Evolutionary conservation across 306 rosid genomes (phyloP), one percentile per base, ranked within the genome.

Genomic region (Calophaca sinica): DNA sequence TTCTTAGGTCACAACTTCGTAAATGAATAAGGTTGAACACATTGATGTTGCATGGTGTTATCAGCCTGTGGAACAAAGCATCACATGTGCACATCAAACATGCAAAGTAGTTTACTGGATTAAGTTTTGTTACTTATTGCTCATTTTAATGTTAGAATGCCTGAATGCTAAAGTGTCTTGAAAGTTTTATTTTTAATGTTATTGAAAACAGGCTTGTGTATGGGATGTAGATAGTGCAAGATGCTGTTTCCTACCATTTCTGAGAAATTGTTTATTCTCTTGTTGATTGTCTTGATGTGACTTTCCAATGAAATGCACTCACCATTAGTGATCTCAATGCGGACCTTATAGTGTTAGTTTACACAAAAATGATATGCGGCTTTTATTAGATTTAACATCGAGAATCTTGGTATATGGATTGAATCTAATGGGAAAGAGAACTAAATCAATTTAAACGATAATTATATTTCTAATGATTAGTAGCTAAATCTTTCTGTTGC

Each of bases 131-230:
- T 67, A 2, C 50, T 82, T 48, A 6, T 31, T 50, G 15, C 38
- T 49, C 46, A 29, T 76, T 46, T 58, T 76, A 33, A 26, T 29
- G 70, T 64, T 71, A 38, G 42, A 67, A 71, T 48, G 75, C 31
- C 9, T 46, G 8, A 62, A 45, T 46, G 7, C 32, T 62, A 7
- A 32, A 79, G 62, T 46, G 36, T 58, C 33, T 68, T 74, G 50
- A 68, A 51, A 46, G 3, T 66, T 42, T n/a, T 7, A 31, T 42
- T 73, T 54, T 26, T 42, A 29, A 51, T 65, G 38, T 38, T 55
- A 63, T 32, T 70, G 20, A 63, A 63, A 35, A 29, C 9, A 10
- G 20, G 62, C 35, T 50, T 50, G 67, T 77, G 51, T 39, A 20
- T 20, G 26, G 26, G 26, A 20, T 20, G 26, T 20, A 20, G 26